Percentiles rank a stretch among this genome's conserved stretches.
Conservation (phyloP, 2,329 filamentous ascomycete species). For the Penicillium sp. region DNA sequence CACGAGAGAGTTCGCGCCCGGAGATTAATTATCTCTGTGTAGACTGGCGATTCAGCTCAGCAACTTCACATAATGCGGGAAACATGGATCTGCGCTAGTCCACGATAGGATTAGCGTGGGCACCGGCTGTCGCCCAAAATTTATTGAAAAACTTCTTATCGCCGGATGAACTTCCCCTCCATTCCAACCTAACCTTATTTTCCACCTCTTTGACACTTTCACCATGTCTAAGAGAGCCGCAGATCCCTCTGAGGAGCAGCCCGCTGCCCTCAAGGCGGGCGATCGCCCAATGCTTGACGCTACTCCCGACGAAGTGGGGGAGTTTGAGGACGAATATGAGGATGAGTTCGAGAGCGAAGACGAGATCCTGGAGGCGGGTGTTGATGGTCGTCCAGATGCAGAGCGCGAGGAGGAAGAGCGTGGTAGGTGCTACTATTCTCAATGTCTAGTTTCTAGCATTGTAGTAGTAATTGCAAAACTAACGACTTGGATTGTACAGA, state of each 20-base stretch:
- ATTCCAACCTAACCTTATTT: conserved; percentile 17
- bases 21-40: background rate
- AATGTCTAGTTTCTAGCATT: background rate
- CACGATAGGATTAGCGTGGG: conserved; percentile 32
- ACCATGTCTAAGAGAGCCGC: conserved; percentile 63
- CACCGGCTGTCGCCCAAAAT: conserved; percentile 22
- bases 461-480: background rate
- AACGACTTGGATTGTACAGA: conserved; percentile 45
- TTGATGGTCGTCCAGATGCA: conserved; percentile 87
- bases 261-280: conserved; percentile 61
- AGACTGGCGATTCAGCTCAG: background rate
- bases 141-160: conserved; percentile 35
- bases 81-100: conserved; percentile 32
- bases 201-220: background rate
- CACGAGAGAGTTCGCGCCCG: background rate
- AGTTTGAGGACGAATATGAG: conserved; percentile 80
- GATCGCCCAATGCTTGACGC: conserved; percentile 56
- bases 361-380: conserved; percentile 90
- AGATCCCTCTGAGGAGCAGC: conserved; percentile 52
- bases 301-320: conserved; percentile 57
- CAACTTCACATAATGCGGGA: conserved; percentile 7
- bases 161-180: conserved; percentile 3
- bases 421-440: conserved; percentile 46
- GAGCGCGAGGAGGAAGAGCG: conserved; percentile 87
- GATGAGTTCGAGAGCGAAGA: conserved; percentile 95